These are phyloP conservation scores for Erodium moschatum DNA, from an alignment of 441 rosid species.

Conservation along the genomic window DNA sequence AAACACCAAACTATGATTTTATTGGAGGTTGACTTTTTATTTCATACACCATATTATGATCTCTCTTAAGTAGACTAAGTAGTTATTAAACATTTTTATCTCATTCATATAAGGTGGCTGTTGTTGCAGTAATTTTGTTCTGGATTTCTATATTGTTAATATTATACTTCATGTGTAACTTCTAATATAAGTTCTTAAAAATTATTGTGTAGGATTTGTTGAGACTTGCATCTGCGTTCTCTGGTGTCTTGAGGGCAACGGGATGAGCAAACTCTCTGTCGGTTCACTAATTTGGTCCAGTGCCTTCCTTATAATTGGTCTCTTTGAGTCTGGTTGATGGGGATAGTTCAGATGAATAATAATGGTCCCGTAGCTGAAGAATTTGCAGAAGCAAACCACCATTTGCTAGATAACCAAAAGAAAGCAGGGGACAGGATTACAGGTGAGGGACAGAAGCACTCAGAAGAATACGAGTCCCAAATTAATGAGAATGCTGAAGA, in stretches of 20 bases:
- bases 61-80: neutral
- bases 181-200: neutral
- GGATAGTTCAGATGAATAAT: slow-evolving; percentile 35
- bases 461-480: slow-evolving; percentile 26
- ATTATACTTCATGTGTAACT: neutral
- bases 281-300: slow-evolving; percentile 20
- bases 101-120: neutral
- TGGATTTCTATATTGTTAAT: too few species aligned
- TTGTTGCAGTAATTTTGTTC: too few species aligned
- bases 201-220: neutral
- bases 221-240: neutral
- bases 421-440: slow-evolving; percentile 22
- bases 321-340: slow-evolving; percentile 28
- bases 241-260: slow-evolving; percentile 21
- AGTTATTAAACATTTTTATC: neutral
- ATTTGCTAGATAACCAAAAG: slow-evolving; percentile 21
- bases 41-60: too few species aligned
- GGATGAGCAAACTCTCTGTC: slow-evolving; percentile 23
- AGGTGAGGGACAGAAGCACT: slow-evolving; percentile 19
- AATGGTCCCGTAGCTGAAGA: slow-evolving; percentile 29
- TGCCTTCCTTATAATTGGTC: slow-evolving; percentile 22
- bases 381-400: slow-evolving; percentile 26
- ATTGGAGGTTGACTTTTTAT: too few species aligned
- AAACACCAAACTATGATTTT: too few species aligned
- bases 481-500: slow-evolving; percentile 21